A percentile compares a stretch with the other conserved stretches of the same genome.
phyloP scores from a whole-genome alignment of 1,284 basidiomycete species.

The Tilletia horrida region DNA sequence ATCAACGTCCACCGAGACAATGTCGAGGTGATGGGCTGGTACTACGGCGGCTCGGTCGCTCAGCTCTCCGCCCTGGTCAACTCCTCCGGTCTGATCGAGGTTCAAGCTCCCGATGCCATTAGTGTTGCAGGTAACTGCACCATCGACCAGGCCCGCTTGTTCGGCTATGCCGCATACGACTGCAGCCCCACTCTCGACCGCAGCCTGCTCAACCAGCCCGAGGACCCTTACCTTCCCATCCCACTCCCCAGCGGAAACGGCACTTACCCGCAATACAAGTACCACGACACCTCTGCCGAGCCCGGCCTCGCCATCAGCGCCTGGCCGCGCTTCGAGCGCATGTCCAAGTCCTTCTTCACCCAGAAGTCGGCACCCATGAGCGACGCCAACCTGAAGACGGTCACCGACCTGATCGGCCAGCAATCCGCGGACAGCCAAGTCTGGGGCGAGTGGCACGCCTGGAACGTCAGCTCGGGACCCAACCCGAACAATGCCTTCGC shows the following conservation, averaged over 20 bases:
- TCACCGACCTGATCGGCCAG: not conserved
- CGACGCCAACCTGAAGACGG: not conserved
- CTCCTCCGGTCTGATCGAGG: not conserved
- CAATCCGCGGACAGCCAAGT: not conserved
- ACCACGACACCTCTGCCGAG: not conserved
- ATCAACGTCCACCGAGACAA: conserved; percentile 1
- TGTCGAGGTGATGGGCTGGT: not conserved
- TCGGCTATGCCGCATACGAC: conserved; percentile 4
- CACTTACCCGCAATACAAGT: not conserved
- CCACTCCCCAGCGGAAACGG: not conserved
- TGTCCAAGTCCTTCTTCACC: not conserved
- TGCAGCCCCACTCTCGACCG: not conserved
- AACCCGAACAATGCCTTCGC: not conserved
- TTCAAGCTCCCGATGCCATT: not conserved
- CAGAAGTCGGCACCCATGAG: not conserved
- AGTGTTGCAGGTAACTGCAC: not conserved
- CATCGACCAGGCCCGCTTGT: not conserved
- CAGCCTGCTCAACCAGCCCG: conserved; percentile 1
- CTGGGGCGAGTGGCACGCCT: not conserved
- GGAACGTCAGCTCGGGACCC: not conserved
- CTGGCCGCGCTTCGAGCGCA: not conserved
- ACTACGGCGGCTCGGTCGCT: not conserved
- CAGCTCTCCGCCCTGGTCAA: not conserved
- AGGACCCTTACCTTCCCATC: not conserved
- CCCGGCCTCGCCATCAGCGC: not conserved